Evolutionary conservation across 1,284 basidiomycete genomes (phyloP).

Genomic region (Amylostereum areolatum): DNA sequence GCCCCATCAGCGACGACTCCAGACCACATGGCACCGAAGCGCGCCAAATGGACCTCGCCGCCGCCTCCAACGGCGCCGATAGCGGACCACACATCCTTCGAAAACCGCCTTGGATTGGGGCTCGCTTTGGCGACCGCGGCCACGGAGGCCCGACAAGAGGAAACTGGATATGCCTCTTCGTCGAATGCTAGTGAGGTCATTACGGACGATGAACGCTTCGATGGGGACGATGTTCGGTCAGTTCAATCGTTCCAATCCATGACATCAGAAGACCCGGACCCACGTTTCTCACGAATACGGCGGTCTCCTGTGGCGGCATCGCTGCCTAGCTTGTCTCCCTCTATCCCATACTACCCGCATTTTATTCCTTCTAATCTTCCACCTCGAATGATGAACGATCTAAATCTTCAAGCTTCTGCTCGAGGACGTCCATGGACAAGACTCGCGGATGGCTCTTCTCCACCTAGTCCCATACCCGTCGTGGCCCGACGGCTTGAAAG

Average conservation of each 20-base stretch:
- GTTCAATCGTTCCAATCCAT: slow-evolving; percentile 52
- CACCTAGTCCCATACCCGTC: too few species aligned
- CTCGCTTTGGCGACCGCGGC: slow-evolving; percentile 64
- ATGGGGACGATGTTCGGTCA: slow-evolving; percentile 63
- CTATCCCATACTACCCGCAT: slow-evolving; percentile 1
- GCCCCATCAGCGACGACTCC: slow-evolving; percentile 17
- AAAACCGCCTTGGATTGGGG: slow-evolving; percentile 56
- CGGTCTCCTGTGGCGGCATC: slow-evolving; percentile 5
- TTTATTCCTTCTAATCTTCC: too few species aligned
- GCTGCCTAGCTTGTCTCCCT: slow-evolving; percentile 9
- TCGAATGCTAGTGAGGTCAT: slow-evolving; percentile 56
- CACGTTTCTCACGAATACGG: slow-evolving; percentile 12
- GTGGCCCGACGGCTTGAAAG: too few species aligned
- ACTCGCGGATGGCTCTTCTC: too few species aligned
- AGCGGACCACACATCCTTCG: slow-evolving; percentile 59
- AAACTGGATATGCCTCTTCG: slow-evolving; percentile 38
- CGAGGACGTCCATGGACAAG: too few species aligned
- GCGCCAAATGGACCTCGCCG: slow-evolving; percentile 75
- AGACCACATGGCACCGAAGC: slow-evolving; percentile 74
- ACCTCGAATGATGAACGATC: too few species aligned
- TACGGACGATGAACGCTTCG: slow-evolving; percentile 59
- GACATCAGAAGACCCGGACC: slow-evolving; percentile 12
- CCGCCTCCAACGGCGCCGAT: slow-evolving; percentile 71
- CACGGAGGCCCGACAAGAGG: slow-evolving; percentile 45
- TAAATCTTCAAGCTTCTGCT: too few species aligned